phyloP scores from a whole-genome alignment of 768 basidiomycete genomes.

The Tylopilus plumbeoviolaceoides region DNA sequence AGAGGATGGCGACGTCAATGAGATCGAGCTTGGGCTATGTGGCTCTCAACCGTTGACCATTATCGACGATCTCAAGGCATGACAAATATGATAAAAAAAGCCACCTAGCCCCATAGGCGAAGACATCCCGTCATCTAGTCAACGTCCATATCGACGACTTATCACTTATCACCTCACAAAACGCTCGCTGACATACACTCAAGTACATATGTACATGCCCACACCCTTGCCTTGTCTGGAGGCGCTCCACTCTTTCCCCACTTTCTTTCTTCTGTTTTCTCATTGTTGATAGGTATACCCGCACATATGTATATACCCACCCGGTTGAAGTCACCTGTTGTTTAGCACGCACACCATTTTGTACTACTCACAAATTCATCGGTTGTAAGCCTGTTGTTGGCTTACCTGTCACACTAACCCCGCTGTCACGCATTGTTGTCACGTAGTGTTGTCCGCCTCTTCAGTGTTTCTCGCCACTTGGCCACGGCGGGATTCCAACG shows the following conservation, averaged over 20 bases:
- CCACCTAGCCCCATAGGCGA: background rate
- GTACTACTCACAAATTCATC: background rate
- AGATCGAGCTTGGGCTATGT: constrained; percentile 12
- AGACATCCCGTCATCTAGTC: background rate
- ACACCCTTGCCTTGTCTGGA: background rate
- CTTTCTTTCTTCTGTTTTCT: background rate
- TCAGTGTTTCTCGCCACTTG: too few relatives aligned
- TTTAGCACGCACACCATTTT: background rate
- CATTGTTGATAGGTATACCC: constrained; percentile 2
- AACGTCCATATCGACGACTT: background rate
- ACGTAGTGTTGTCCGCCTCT: too few relatives aligned
- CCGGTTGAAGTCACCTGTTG: background rate
- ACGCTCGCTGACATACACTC: too few relatives aligned
- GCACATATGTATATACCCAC: background rate
- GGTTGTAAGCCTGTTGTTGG: too few relatives aligned
- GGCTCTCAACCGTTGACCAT: constrained; percentile 3
- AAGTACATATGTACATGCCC: too few relatives aligned
- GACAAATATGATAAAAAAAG: background rate
- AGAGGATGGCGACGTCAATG: background rate
- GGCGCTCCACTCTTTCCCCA: constrained; percentile 1
- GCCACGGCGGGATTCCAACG: too few relatives aligned
- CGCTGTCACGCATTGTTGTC: too few relatives aligned
- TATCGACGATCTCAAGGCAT: constrained; percentile 1
- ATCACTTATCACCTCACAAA: background rate
- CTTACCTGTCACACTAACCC: too few relatives aligned